A percentile compares a stretch with the other conserved stretches of the same genome.
phyloP scores from a whole-genome alignment of 495 filamentous ascomycete species.

The Penicillium egyptiacum region DNA sequence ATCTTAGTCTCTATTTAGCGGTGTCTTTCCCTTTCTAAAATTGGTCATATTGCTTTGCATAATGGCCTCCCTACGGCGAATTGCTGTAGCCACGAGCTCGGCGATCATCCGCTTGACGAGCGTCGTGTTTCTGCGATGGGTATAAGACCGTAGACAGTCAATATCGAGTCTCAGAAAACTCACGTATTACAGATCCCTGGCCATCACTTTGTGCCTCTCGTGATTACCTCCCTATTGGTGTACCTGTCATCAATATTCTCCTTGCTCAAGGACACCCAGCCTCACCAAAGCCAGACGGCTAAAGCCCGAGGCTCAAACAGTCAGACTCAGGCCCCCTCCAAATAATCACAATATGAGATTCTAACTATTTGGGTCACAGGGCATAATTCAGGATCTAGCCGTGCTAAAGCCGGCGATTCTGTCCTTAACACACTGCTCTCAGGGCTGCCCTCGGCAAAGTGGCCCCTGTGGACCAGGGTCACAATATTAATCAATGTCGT shows the following conservation, averaged over 20 bases:
- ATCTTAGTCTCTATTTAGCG: background rate
- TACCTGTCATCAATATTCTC: conserved; percentile 66
- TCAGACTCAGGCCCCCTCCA: background rate
- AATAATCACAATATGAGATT: background rate
- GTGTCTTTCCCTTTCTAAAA: background rate
- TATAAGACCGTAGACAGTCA: conserved; percentile 36
- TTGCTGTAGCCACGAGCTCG: conserved; percentile 55
- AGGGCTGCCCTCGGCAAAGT: conserved; percentile 68
- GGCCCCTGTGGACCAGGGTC: conserved; percentile 53
- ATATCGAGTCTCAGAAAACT: conserved; percentile 1
- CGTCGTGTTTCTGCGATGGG: conserved; percentile 88
- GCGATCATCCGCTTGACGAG: conserved; percentile 55
- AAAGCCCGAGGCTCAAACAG: conserved; percentile 8
- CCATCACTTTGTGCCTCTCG: conserved; percentile 58
- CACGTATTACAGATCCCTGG: conserved; percentile 57
- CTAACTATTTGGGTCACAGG: conserved; percentile 5
- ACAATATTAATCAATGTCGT: conserved; percentile 70
- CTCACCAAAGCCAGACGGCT: conserved; percentile 2
- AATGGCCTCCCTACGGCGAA: conserved; percentile 33
- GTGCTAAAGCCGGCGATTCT: conserved; percentile 26
- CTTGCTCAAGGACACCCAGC: conserved; percentile 27
- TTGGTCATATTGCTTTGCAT: conserved; percentile 4
- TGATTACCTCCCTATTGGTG: conserved; percentile 69
- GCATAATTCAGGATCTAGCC: background rate
- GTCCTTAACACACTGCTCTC: conserved; percentile 64